A percentile compares a stretch with the other conserved stretches of the same genome.
Conservation (phyloP, 345 rosid species). For the Garcia nutans region DNA sequence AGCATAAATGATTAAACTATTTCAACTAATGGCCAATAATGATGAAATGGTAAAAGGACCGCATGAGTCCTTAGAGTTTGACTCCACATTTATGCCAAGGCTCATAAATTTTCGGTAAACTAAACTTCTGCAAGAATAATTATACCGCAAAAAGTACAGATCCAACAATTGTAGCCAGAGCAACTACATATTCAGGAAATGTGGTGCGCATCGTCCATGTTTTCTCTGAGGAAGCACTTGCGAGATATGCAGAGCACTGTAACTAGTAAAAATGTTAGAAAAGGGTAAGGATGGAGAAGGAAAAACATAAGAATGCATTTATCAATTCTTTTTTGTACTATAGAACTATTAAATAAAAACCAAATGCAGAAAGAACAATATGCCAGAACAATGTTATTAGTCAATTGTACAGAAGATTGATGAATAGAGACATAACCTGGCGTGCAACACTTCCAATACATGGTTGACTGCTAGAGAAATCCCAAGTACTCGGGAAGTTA, state of each 20-base stretch:
- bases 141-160: slow-evolving; percentile 93
- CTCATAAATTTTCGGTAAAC: neutral
- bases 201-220: slow-evolving; percentile 95
- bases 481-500: slow-evolving; percentile 70
- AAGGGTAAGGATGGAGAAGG: slow-evolving; percentile 7
- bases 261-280: slow-evolving; percentile 2
- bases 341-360: neutral
- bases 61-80: neutral
- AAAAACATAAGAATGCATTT: slow-evolving; percentile 10
- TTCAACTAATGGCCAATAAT: slow-evolving; percentile 3
- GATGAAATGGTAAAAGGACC: neutral
- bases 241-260: slow-evolving; percentile 83
- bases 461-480: slow-evolving; percentile 53
- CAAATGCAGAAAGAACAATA: neutral
- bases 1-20: neutral
- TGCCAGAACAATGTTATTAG: neutral
- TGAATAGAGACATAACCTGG: slow-evolving; percentile 45
- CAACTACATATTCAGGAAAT: slow-evolving; percentile 97
- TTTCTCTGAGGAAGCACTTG: slow-evolving; percentile 74
- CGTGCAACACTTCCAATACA: slow-evolving; percentile 59
- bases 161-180: slow-evolving; percentile 94
- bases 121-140: slow-evolving; percentile 14
- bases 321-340: slow-evolving; percentile 2
- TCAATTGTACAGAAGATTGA: neutral
- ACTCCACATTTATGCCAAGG: neutral